Conservation (phyloP, 257 asterid genomes). For the Gentiana dahurica region DNA sequence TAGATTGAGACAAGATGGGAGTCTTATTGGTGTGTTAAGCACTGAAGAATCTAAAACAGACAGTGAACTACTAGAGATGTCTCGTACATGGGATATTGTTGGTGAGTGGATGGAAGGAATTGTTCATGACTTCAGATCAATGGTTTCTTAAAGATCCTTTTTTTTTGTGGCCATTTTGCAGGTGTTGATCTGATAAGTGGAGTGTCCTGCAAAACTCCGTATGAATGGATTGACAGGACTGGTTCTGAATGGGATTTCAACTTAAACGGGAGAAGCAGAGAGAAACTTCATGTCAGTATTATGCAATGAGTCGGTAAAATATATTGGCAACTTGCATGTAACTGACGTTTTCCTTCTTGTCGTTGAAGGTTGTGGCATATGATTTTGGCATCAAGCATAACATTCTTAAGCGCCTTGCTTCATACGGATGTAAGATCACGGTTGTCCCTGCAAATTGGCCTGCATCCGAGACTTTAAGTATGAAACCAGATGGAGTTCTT, state of each 20-base stretch:
- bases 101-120: constrained; percentile 29
- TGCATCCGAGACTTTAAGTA: constrained; percentile 71
- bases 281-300: constrained; percentile 44
- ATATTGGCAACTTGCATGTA: constrained; percentile 4
- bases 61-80: constrained; percentile 68
- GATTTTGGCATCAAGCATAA: constrained; percentile 98
- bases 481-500: constrained; percentile 90
- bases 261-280: constrained; percentile 27
- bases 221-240: constrained; percentile 67
- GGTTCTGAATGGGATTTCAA: constrained; percentile 75
- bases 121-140: background rate
- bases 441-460: constrained; percentile 96
- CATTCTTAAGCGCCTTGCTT: constrained; percentile 79
- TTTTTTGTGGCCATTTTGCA: constrained; percentile 22
- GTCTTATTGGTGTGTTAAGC: constrained; percentile 91
- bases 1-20: constrained; percentile 75
- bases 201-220: constrained; percentile 75
- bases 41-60: constrained; percentile 68
- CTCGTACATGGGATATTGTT: constrained; percentile 75
- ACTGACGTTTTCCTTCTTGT: background rate
- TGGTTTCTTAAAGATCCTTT: background rate
- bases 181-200: constrained; percentile 91
- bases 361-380: constrained; percentile 80
- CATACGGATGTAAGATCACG: constrained; percentile 85
- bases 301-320: constrained; percentile 1